A percentile compares a stretch with the other conserved stretches of the same genome.
These are phyloP conservation scores for Dactylellina leptospora DNA, from an alignment of 2,329 filamentous ascomycete species.

Conservation along the genomic window DNA sequence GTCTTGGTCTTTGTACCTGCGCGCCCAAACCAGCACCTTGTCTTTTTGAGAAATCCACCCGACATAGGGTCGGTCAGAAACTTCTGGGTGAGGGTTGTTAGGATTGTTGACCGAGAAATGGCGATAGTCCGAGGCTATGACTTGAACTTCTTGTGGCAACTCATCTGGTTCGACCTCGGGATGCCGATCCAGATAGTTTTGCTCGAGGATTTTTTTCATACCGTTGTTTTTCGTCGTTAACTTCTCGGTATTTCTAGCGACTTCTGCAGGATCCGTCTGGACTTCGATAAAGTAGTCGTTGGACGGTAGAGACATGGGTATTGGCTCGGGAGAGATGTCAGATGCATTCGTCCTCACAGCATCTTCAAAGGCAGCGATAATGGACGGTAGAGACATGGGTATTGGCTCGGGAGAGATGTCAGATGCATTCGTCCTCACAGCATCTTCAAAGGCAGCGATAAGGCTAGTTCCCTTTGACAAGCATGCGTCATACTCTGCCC, in stretches of 20 bases:
- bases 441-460: slow-evolving; percentile 10
- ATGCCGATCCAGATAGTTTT: slow-evolving; percentile 27
- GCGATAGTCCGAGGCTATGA: slow-evolving; percentile 24
- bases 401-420: slow-evolving; percentile 14
- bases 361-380: too few species aligned
- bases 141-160: slow-evolving; percentile 7
- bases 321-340: slow-evolving; percentile 8
- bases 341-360: too few species aligned
- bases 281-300: slow-evolving; percentile 22
- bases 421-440: not conserved
- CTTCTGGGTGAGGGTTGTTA: slow-evolving; percentile 10
- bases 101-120: slow-evolving; percentile 34
- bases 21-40: slow-evolving; percentile 9
- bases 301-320: slow-evolving; percentile 19
- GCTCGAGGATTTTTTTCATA: slow-evolving; percentile 26
- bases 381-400: slow-evolving; percentile 20
- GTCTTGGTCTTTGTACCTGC: slow-evolving; percentile 37
- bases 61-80: slow-evolving; percentile 25
- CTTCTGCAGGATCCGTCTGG: slow-evolving; percentile 5
- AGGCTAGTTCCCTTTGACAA: not conserved
- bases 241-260: slow-evolving; percentile 13
- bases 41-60: slow-evolving; percentile 25
- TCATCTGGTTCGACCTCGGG: slow-evolving; percentile 8
- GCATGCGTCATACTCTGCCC: slow-evolving; percentile 17
- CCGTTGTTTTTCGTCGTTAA: slow-evolving; percentile 22